These are phyloP conservation scores for Raphanus raphanistrum DNA, from an alignment of 345 rosid species.

Conservation along the genomic window DNA sequence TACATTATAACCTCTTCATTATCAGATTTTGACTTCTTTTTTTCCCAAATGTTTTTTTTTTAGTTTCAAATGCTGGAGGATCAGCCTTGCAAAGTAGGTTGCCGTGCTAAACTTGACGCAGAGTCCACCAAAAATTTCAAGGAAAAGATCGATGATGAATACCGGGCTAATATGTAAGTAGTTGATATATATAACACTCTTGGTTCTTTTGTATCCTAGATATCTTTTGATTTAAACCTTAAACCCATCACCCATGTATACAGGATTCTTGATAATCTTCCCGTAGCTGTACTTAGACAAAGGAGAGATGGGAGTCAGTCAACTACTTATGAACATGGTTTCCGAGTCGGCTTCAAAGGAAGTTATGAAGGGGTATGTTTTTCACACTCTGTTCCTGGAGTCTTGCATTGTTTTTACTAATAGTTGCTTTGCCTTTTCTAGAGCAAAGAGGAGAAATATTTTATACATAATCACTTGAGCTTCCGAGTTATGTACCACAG, in stretches of 20 bases:
- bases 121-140: slow-evolving; percentile 80
- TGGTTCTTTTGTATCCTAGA: not conserved
- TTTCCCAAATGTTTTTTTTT: not conserved
- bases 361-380: slow-evolving; percentile 79
- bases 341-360: slow-evolving; percentile 95
- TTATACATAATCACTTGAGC: slow-evolving; percentile 92
- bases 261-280: slow-evolving; percentile 98
- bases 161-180: slow-evolving; percentile 90
- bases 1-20: not conserved
- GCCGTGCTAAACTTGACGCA: slow-evolving; percentile 58
- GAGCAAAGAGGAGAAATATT: slow-evolving; percentile 97
- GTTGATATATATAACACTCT: not conserved
- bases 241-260: slow-evolving; percentile 12
- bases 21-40: slow-evolving; percentile 22
- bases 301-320: slow-evolving; percentile 88
- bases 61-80: slow-evolving; percentile 96
- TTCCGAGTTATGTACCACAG: slow-evolving; percentile 91
- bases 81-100: slow-evolving; percentile 74
- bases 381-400: slow-evolving; percentile 19
- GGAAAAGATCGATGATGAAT: slow-evolving; percentile 94
- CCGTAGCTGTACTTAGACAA: slow-evolving; percentile 92
- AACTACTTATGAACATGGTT: slow-evolving; percentile 91
- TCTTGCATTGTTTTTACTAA: not conserved
- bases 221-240: not conserved
- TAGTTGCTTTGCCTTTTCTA: slow-evolving; percentile 38